phyloP scores from a whole-genome alignment of 2,329 filamentous ascomycete genomes.

The Trichoderma hamatum region DNA sequence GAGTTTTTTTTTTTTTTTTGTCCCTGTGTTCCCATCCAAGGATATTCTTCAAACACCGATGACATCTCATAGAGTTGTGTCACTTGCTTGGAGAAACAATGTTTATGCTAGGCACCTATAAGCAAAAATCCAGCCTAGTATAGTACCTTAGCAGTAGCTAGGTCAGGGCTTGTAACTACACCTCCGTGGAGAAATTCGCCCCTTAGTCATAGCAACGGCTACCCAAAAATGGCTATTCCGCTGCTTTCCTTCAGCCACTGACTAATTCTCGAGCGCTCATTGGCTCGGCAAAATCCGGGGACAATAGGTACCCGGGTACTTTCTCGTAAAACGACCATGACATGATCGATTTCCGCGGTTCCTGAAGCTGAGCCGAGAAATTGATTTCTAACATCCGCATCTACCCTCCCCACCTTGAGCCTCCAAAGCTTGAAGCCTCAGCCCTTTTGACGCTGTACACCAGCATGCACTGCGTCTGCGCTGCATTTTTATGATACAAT shows the following conservation, averaged over 20 bases:
- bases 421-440: neutral
- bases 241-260: neutral
- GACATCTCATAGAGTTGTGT: neutral
- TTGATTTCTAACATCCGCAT: slow-evolving; percentile 24
- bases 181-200: neutral
- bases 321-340: slow-evolving; percentile 25
- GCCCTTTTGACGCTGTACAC: neutral
- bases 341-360: slow-evolving; percentile 21
- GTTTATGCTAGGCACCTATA: no score
- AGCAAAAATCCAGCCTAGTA: neutral
- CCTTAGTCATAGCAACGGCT: neutral
- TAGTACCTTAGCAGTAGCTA: neutral
- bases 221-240: slow-evolving; percentile 19
- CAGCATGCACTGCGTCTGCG: slow-evolving; percentile 17
- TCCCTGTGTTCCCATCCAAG: neutral
- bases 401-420: slow-evolving; percentile 14
- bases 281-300: slow-evolving; percentile 32
- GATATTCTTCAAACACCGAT: neutral
- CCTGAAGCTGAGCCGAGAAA: slow-evolving; percentile 24
- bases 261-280: slow-evolving; percentile 29
- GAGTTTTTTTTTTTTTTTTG: neutral
- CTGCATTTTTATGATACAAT: slow-evolving; percentile 34
- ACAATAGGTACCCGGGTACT: slow-evolving; percentile 10
- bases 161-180: neutral
- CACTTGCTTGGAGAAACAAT: no score